phyloP scores from a whole-genome alignment of 75 land plant species.

The Chamaecyparis obtusa region DNA sequence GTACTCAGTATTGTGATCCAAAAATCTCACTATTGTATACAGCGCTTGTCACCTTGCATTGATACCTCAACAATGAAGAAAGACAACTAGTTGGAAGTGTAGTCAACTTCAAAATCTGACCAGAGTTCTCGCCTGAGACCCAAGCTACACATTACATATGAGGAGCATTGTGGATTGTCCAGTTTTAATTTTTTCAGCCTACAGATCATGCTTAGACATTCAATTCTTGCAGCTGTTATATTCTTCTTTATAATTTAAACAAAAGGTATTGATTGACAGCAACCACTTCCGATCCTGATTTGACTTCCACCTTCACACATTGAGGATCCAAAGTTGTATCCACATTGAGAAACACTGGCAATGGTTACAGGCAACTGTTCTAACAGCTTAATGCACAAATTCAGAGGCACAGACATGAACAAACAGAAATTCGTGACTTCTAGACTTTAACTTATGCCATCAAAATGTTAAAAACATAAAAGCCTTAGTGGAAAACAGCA shows the following conservation, averaged over 20 bases:
- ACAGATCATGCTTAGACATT: not conserved
- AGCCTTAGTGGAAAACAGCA: not conserved
- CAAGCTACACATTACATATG: not conserved
- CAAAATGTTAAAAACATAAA: not conserved
- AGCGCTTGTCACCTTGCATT: not conserved
- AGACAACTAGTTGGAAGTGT: not conserved
- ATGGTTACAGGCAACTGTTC: not conserved
- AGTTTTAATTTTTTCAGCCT: not conserved
- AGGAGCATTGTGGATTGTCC: not conserved
- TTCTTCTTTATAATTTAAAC: not conserved
- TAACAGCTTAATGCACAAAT: not conserved
- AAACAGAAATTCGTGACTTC: not conserved
- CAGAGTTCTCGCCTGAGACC: not conserved
- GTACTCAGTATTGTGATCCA: not conserved
- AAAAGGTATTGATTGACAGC: not conserved
- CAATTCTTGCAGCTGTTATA: not conserved
- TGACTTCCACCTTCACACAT: not conserved
- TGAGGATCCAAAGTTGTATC: not conserved
- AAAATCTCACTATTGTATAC: no score
- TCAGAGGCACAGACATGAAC: not conserved
- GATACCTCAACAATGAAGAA: not conserved
- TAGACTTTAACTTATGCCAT: not conserved
- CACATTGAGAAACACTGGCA: not conserved
- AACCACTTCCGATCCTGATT: not conserved
- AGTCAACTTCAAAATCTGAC: not conserved